Conservation (phyloP, 1,139 yeast genomes). For the Yamadazyma friedrichii region DNA sequence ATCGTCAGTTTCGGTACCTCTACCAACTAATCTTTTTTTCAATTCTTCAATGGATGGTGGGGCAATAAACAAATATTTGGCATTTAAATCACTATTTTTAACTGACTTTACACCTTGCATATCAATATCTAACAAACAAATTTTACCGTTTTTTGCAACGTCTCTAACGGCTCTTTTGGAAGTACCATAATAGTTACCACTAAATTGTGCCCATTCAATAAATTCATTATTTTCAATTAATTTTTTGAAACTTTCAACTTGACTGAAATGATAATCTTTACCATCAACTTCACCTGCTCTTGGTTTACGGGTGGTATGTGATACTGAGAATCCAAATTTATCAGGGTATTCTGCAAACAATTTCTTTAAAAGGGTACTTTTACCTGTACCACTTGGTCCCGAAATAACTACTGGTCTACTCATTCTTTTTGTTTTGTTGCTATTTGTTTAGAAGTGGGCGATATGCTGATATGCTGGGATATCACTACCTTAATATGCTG, state of each 20-base stretch:
- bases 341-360: conserved; percentile 88
- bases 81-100: conserved; percentile 76
- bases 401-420: conserved; percentile 86
- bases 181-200: conserved; percentile 97
- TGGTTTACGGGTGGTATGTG: conserved; percentile 91
- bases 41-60: conserved; percentile 89
- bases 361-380: conserved; percentile 87
- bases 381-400: conserved; percentile 98
- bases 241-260: conserved; percentile 74
- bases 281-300: conserved; percentile 91
- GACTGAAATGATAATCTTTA: conserved; percentile 81
- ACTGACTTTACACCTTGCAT: conserved; percentile 98
- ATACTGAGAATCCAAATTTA: conserved; percentile 88
- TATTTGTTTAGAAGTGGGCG: too few relatives aligned
- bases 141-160: conserved; percentile 60
- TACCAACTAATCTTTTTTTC: conserved; percentile 68
- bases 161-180: conserved; percentile 80
- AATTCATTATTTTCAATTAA: conserved; percentile 74
- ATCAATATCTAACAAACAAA: conserved; percentile 93
- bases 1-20: conserved; percentile 94
- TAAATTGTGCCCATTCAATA: conserved; percentile 97
- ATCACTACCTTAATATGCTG: too few relatives aligned
- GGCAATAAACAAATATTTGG: conserved; percentile 81
- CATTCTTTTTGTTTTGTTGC: conserved; percentile 14
- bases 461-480: too few relatives aligned